Percentiles rank a stretch among this genome's conserved stretches.
Evolutionary conservation across 257 asterid species (phyloP).

Genomic region (Plantago elongata): DNA sequence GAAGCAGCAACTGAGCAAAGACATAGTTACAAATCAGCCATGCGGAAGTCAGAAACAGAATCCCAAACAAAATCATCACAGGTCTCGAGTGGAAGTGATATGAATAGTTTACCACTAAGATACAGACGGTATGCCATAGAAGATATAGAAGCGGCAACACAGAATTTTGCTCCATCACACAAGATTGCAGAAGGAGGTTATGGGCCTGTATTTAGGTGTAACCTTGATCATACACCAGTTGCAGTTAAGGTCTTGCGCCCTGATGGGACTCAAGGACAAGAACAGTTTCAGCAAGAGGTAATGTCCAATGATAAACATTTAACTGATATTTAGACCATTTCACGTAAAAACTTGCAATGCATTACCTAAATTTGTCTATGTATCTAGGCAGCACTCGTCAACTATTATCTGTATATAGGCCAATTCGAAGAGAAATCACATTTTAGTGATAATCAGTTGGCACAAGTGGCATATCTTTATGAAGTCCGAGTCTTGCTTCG

Average conservation of each 20-base stretch:
- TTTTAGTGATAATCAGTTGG: no score
- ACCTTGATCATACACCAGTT: slow-evolving; percentile 74
- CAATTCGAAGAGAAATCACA: no score
- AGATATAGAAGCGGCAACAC: slow-evolving; percentile 82
- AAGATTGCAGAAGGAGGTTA: slow-evolving; percentile 96
- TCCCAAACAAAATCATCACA: slow-evolving; percentile 38
- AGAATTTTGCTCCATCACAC: slow-evolving; percentile 35
- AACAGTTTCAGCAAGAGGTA: slow-evolving; percentile 89
- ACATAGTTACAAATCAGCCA: slow-evolving; percentile 30
- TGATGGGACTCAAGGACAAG: slow-evolving; percentile 83
- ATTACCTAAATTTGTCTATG: no score
- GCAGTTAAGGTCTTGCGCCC: slow-evolving; percentile 86
- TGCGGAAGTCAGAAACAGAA: slow-evolving; percentile 36
- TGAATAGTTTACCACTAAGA: slow-evolving; percentile 22
- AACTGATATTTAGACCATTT: background rate
- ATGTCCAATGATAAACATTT: background rate
- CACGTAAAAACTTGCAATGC: no score
- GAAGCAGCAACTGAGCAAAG: slow-evolving; percentile 37
- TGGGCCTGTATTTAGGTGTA: slow-evolving; percentile 83
- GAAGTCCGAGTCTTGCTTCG: no score
- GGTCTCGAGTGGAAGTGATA: slow-evolving; percentile 30
- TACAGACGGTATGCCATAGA: slow-evolving; percentile 66
- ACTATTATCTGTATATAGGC: no score
- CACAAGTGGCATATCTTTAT: no score
- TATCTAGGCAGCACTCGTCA: no score